A percentile compares a stretch with the other conserved stretches of the same genome.
phyloP scores from a whole-genome alignment of 495 filamentous ascomycete species.

The Talaromyces borbonicus region DNA sequence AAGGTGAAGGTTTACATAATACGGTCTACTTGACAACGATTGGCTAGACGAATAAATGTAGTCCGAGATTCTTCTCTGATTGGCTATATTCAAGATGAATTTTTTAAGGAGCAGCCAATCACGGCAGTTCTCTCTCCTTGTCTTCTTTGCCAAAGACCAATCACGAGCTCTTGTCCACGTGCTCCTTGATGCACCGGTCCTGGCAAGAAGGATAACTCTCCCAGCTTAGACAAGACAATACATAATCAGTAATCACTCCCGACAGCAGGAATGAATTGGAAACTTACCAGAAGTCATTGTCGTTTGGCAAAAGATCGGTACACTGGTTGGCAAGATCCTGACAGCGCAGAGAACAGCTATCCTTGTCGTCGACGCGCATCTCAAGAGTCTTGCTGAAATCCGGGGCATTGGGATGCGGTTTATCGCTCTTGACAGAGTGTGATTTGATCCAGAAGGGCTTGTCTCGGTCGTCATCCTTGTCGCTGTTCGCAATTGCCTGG shows the following conservation, averaged over 20 bases:
- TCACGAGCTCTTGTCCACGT: background rate
- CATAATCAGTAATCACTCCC: background rate
- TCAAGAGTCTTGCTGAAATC: background rate
- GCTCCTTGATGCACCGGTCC: constrained; percentile 7
- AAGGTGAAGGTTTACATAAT: no score
- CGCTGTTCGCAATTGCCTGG: background rate
- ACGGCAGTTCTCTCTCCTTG: no score
- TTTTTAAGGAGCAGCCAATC: no score
- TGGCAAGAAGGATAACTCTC: constrained; percentile 4
- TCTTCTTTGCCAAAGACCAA: no score
- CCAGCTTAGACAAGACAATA: constrained; percentile 2
- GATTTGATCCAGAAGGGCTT: constrained; percentile 5
- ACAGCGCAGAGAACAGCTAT: constrained; percentile 12
- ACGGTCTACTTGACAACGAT: no score
- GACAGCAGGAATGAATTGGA: background rate
- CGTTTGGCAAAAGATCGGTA: constrained; percentile 19
- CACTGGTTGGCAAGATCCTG: constrained; percentile 22
- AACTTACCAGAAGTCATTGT: constrained; percentile 6
- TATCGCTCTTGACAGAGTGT: background rate
- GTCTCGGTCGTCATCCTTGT: background rate
- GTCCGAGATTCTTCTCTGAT: background rate
- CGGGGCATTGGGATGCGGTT: background rate
- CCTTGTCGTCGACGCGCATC: background rate
- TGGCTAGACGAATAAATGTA: background rate
- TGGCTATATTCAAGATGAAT: background rate